Evolutionary conservation across 805 yeast species (phyloP).

Genomic region (Candida caryicola): DNA sequence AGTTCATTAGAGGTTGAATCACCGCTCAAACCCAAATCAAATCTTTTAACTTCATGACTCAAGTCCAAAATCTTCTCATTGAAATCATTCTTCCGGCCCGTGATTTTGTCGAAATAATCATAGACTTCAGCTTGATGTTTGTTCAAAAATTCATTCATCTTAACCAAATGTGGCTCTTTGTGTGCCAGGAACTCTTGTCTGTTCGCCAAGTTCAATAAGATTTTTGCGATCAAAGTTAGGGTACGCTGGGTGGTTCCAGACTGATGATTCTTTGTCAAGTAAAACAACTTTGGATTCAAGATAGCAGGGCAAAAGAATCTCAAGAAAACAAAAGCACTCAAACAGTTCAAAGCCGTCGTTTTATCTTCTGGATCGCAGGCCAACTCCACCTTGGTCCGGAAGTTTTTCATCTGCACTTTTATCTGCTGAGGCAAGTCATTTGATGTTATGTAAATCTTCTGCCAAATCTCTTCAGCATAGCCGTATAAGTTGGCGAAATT

Average conservation of each 20-base stretch:
- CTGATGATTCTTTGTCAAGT: conserved; percentile 67
- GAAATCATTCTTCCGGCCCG: conserved; percentile 67
- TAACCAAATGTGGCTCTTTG: conserved; percentile 78
- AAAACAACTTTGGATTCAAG: conserved; percentile 82
- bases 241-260: conserved; percentile 72
- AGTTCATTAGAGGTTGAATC: conserved; percentile 51
- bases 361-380: conserved; percentile 56
- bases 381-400: conserved; percentile 63
- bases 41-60: conserved; percentile 54
- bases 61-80: conserved; percentile 55
- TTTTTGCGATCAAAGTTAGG: conserved; percentile 76
- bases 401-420: conserved; percentile 57
- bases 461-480: conserved; percentile 64
- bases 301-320: conserved; percentile 81
- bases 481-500: conserved; percentile 49
- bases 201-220: conserved; percentile 75
- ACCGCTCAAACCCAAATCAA: conserved; percentile 54
- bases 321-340: conserved; percentile 80
- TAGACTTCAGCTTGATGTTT: conserved; percentile 54
- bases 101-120: conserved; percentile 70
- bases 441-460: conserved; percentile 57
- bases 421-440: conserved; percentile 73
- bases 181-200: conserved; percentile 67
- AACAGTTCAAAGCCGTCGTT: conserved; percentile 60
- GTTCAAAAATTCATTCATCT: conserved; percentile 66